Conservation (phyloP, 306 rosid genomes). For the Cucumis hystrix region DNA sequence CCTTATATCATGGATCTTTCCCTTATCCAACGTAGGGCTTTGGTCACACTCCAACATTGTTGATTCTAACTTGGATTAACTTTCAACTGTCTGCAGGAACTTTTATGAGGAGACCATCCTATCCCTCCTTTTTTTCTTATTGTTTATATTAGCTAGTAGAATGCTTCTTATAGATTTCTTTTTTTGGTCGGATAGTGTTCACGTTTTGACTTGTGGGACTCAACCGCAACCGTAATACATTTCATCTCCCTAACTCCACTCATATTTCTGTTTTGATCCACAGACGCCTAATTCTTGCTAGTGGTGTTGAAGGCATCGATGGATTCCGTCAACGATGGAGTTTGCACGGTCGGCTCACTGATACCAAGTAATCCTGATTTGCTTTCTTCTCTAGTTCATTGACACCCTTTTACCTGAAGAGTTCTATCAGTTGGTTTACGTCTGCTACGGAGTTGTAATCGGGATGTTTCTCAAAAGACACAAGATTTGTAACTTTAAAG, state of each 20-base stretch:
- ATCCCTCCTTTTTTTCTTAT: not conserved
- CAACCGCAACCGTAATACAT: not conserved
- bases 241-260: not conserved
- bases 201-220: not conserved
- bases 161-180: not conserved
- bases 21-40: no score
- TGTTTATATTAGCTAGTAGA: not conserved
- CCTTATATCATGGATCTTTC: no score
- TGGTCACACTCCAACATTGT: not conserved
- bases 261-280: not conserved
- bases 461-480: not conserved
- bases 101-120: not conserved
- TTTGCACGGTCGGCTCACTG: slow-evolving; percentile 78
- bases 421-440: not conserved
- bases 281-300: slow-evolving; percentile 91
- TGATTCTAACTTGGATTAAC: not conserved
- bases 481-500: not conserved
- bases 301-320: slow-evolving; percentile 72
- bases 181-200: not conserved
- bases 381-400: slow-evolving; percentile 5
- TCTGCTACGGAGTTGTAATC: not conserved
- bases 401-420: not conserved
- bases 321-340: slow-evolving; percentile 94
- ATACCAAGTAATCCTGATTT: slow-evolving; percentile 47
- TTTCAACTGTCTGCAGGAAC: no score